Conservation (phyloP, 768 basidiomycete genomes). For the Amanita fuliginea region DNA sequence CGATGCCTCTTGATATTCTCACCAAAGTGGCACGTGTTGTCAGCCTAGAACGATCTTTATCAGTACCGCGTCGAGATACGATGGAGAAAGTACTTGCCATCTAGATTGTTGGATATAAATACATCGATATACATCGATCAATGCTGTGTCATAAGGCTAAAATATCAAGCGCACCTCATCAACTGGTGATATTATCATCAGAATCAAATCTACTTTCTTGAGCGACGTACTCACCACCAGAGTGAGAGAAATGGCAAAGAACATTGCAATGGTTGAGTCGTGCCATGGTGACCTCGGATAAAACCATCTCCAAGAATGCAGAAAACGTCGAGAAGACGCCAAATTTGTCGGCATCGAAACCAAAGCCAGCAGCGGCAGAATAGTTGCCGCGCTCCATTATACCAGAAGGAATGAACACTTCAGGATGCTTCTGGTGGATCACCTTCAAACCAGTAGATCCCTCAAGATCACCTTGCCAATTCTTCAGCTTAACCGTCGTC, state of each 20-base stretch:
- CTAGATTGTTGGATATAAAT: no score
- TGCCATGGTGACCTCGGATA: constrained; percentile 91
- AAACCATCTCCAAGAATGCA: constrained; percentile 85
- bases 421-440: constrained; percentile 85
- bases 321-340: constrained; percentile 89
- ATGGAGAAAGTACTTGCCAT: constrained; percentile 17
- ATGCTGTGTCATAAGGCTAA: not conserved
- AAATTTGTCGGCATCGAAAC: constrained; percentile 71
- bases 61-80: not conserved
- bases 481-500: constrained; percentile 7
- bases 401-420: constrained; percentile 77
- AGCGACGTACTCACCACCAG: constrained; percentile 44
- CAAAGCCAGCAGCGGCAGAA: constrained; percentile 79
- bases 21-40: constrained; percentile 40
- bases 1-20: not conserved
- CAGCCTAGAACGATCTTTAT: constrained; percentile 21
- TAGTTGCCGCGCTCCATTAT: constrained; percentile 85
- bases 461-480: constrained; percentile 58
- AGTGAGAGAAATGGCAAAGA: constrained; percentile 82
- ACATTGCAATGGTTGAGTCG: constrained; percentile 83
- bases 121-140: not conserved
- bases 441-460: constrained; percentile 83
- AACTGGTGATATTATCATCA: constrained; percentile 23
- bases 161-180: constrained; percentile 37
- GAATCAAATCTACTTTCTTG: not conserved